A percentile compares a stretch with the other conserved stretches of the same genome.
These are phyloP conservation scores for Styphnolobium japonicum DNA, from an alignment of 306 rosid genomes.

Conservation along the genomic window DNA sequence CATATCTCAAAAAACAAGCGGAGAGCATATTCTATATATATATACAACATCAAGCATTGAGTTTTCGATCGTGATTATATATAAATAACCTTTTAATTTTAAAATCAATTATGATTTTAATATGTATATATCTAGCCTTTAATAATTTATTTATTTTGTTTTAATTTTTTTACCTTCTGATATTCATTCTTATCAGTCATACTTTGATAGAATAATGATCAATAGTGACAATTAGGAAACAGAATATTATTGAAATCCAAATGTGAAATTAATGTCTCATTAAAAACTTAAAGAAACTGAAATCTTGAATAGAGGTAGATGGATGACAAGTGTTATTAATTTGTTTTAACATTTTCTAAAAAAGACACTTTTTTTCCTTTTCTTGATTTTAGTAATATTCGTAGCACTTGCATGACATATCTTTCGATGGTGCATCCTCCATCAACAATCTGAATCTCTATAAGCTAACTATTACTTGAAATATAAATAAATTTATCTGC, in stretches of 20 bases:
- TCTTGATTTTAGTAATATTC: background rate
- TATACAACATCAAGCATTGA: too few species aligned
- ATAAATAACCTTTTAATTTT: too few species aligned
- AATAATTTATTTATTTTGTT: too few species aligned
- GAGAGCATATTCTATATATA: too few species aligned
- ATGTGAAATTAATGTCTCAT: background rate
- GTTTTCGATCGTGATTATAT: too few species aligned
- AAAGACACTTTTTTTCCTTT: background rate
- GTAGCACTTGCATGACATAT: background rate
- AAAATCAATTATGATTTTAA: too few species aligned
- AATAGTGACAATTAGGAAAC: background rate
- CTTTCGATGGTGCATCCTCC: background rate
- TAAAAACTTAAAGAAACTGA: background rate
- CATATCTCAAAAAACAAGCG: too few species aligned
- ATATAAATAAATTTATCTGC: background rate
- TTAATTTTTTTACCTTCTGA: too few species aligned
- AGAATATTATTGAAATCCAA: background rate
- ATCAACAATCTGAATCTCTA: background rate
- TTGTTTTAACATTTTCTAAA: background rate
- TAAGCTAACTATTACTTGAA: background rate
- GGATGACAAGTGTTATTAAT: slow-evolving; percentile 17
- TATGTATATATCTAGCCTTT: too few species aligned
- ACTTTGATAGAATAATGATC: too few species aligned
- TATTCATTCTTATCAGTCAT: too few species aligned
- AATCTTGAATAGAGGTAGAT: background rate